phyloP scores from a whole-genome alignment of 345 rosid genomes.

The Corchorus olitorius region DNA sequence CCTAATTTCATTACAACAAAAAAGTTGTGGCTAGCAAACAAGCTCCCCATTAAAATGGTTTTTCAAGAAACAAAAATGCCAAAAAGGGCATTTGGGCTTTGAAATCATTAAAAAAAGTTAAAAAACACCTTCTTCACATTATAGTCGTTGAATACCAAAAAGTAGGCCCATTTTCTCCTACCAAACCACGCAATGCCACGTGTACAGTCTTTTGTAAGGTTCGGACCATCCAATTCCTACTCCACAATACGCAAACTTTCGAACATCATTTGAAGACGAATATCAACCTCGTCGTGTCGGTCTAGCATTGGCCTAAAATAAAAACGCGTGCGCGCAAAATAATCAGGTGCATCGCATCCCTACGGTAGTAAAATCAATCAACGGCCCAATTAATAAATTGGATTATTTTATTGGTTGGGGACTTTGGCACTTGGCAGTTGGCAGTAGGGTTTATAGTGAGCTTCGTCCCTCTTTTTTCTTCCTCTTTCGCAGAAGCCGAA shows the following conservation, averaged over 20 bases:
- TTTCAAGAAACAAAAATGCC: not conserved
- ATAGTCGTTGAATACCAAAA: not conserved
- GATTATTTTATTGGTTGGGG: not conserved
- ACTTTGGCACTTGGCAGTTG: too few relatives aligned
- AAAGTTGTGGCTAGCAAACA: too few relatives aligned
- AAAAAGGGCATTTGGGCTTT: not conserved
- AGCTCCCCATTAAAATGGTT: too few relatives aligned
- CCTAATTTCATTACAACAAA: too few relatives aligned
- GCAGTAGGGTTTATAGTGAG: constrained; percentile 65
- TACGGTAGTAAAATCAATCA: not conserved
- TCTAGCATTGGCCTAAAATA: not conserved
- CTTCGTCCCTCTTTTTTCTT: not conserved
- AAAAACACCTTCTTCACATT: not conserved
- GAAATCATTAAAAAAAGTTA: not conserved
- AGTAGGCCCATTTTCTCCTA: not conserved
- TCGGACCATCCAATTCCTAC: not conserved
- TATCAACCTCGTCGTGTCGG: not conserved
- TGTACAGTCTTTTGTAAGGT: not conserved
- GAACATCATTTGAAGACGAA: not conserved
- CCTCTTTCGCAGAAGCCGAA: constrained; percentile 50
- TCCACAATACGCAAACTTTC: not conserved
- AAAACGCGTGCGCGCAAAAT: not conserved
- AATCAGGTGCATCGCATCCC: constrained; percentile 16
- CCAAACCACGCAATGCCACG: not conserved
- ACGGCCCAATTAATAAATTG: not conserved